Percentiles rank a stretch among this genome's conserved stretches.
phyloP scores from a whole-genome alignment of 129 eudicot species.

The Cynara cardunculus region DNA sequence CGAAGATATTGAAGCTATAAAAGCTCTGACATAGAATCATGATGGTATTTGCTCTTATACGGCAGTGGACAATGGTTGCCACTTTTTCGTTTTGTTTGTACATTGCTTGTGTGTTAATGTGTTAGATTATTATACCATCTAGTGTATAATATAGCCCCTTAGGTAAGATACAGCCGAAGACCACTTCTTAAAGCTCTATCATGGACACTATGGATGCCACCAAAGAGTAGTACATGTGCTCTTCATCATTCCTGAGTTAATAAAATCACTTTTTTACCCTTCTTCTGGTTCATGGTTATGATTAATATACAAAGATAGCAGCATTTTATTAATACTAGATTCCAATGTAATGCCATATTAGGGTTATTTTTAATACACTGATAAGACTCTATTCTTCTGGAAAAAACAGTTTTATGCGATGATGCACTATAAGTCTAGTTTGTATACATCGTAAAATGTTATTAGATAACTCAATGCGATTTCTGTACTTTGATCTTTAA shows the following conservation, averaged over 20 bases:
- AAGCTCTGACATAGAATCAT: slow-evolving; percentile 15
- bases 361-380: neutral
- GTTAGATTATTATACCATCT: neutral
- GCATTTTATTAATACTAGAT: neutral
- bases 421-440: neutral
- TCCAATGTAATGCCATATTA: neutral
- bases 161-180: slow-evolving; percentile 8
- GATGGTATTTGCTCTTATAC: neutral
- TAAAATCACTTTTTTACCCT: slow-evolving; percentile 15
- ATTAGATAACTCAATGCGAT: neutral
- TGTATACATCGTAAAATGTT: neutral
- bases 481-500: neutral
- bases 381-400: slow-evolving; percentile 11
- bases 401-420: neutral
- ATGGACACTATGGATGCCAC: slow-evolving; percentile 23
- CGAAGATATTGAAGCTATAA: slow-evolving; percentile 29
- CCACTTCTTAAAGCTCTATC: slow-evolving; percentile 23
- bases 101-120: neutral
- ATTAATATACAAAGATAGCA: slow-evolving; percentile 4
- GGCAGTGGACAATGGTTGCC: neutral
- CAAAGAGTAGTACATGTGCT: slow-evolving; percentile 19
- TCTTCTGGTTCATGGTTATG: slow-evolving; percentile 10
- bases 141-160: neutral
- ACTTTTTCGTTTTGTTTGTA: neutral
- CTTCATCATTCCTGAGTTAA: slow-evolving; percentile 34